phyloP scores from a whole-genome alignment of 495 filamentous ascomycete genomes.

The Xylaria nigripes region DNA sequence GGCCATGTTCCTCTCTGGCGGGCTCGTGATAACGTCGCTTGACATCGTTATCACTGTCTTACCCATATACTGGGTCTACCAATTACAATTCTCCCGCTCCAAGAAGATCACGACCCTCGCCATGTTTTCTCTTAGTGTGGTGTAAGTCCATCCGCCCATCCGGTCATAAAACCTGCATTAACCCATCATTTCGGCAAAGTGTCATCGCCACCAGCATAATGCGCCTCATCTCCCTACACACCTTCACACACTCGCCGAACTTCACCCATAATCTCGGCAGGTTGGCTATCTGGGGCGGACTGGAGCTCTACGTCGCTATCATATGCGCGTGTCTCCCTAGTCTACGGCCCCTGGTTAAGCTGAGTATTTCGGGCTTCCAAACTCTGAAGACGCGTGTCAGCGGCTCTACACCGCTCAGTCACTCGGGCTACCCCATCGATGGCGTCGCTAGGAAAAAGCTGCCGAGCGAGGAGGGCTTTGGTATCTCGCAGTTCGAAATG shows the following conservation, averaged over 20 bases:
- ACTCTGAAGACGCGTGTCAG: neutral
- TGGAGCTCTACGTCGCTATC: constrained; percentile 48
- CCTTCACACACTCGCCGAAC: constrained; percentile 36
- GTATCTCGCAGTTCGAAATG: neutral
- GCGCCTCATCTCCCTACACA: constrained; percentile 18
- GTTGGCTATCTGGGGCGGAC: constrained; percentile 44
- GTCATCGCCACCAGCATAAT: constrained; percentile 7
- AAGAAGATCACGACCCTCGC: constrained; percentile 38
- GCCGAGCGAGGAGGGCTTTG: neutral
- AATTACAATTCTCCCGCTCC: constrained; percentile 30
- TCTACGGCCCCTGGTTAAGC: constrained; percentile 30
- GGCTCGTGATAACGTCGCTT: neutral
- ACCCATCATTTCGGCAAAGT: neutral
- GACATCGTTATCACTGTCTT: constrained; percentile 39
- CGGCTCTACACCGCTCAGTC: neutral
- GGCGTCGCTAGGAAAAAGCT: neutral
- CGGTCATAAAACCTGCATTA: neutral
- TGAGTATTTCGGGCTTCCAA: constrained; percentile 20
- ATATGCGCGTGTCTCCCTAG: constrained; percentile 47
- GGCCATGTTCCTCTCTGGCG: constrained; percentile 7
- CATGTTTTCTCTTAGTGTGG: constrained; percentile 41
- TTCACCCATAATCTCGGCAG: constrained; percentile 25
- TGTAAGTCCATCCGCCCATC: constrained; percentile 28
- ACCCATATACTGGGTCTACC: constrained; percentile 37
- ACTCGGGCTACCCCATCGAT: neutral